Evolutionary conservation across 139 green algal species (phyloP), one percentile per base, ranked within the genome.

Genomic region (Coccomyxa sp.): DNA sequence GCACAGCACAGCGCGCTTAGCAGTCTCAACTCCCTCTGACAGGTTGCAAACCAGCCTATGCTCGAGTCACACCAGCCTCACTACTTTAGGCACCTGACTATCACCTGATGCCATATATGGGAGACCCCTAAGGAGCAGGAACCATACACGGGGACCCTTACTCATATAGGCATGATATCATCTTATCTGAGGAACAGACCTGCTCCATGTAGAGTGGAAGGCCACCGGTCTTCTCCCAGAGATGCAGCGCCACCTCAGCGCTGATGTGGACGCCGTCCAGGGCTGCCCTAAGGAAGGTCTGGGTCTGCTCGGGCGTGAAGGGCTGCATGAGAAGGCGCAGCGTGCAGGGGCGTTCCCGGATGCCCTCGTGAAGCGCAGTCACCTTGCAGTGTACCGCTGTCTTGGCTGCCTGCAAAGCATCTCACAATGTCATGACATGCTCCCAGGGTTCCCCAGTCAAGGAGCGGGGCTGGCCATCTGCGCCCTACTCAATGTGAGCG

Each of bases 201-300:
- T 94, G 90, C 81, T 94, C 88, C 12, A 93, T 84, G 78, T 91
- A 95, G 39, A 90, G 78, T 37, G 91, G 91, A 81, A 94, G 86
- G 64, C 91, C 91, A 7, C 79, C 82, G 8, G 85, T 91, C 79
- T 89, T 90, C 83, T 94, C 91, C 82, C 83, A 89, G 35, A 95
- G 75, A 41, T 87, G 79, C 34, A 77, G 40, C 29, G 90, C 87
- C n/a, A 89, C 84, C 55, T 92, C 77, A 40, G 70, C 74, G 39
- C 82, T 70, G 22, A 89, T 79, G 70, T 80, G 33, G 5, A 75
- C 68, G 35, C 73, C 81, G 24, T 68, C 76, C 38, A 85, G 76
- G 29, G 44, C 68, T 18, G 44, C 44, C 8, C 41, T 34, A 55
- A 89, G 64, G 41, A 88, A 84, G 64, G 73, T 29, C 41, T 78